phyloP scores from a whole-genome alignment of 805 yeast genomes.

The Maudiozyma barnettii region DNA sequence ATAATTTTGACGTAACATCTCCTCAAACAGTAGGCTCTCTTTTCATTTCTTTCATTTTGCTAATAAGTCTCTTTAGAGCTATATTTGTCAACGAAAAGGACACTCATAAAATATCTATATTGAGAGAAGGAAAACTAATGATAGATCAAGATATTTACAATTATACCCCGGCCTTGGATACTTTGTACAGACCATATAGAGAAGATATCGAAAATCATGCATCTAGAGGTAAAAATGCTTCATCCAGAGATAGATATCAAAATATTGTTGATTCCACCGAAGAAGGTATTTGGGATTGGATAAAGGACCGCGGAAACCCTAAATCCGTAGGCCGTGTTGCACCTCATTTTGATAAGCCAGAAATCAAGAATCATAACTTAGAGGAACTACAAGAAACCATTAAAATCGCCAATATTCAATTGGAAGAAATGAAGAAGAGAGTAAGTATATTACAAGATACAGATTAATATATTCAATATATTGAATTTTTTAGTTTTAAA shows the following conservation, averaged over 20 bases:
- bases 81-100: slow-evolving; percentile 2
- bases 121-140: slow-evolving; percentile 20
- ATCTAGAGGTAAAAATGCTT: slow-evolving; percentile 7
- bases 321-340: neutral
- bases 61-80: slow-evolving; percentile 7
- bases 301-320: slow-evolving; percentile 35
- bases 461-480: neutral
- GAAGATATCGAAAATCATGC: slow-evolving; percentile 13
- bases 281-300: slow-evolving; percentile 65
- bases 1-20: slow-evolving; percentile 15
- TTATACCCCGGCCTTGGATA: slow-evolving; percentile 34
- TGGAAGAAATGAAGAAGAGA: slow-evolving; percentile 17
- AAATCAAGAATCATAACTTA: slow-evolving; percentile 11
- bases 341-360: slow-evolving; percentile 1
- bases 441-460: neutral
- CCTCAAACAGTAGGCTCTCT: slow-evolving; percentile 7
- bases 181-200: slow-evolving; percentile 26
- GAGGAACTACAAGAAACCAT: slow-evolving; percentile 23
- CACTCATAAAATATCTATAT: slow-evolving; percentile 8
- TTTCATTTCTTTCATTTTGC: slow-evolving; percentile 4
- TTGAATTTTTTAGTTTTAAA: neutral
- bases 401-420: slow-evolving; percentile 19
- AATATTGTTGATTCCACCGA: slow-evolving; percentile 39
- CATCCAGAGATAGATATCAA: neutral
- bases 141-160: slow-evolving; percentile 32